Conservation (phyloP, 169 alveolate genomes). For the Theileria luwenshuni region DNA sequence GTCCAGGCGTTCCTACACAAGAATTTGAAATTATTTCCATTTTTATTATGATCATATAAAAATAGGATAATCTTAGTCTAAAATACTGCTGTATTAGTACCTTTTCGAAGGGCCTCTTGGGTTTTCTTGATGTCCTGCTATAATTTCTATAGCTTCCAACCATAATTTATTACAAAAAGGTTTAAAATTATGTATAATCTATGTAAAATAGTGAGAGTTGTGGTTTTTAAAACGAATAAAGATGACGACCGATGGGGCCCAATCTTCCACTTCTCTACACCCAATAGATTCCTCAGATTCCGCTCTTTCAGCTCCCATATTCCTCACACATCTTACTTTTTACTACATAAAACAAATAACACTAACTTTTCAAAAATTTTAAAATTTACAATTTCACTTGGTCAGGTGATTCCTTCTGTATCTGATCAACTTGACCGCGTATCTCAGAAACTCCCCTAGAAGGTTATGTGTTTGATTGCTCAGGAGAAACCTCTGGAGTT, state of each 20-base stretch:
- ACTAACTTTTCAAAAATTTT: too few relatives aligned
- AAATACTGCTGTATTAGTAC: slow-evolving; percentile 63
- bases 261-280: slow-evolving; percentile 16
- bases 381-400: not conserved
- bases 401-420: not conserved
- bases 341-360: too few relatives aligned
- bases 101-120: slow-evolving; percentile 95
- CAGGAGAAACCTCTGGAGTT: slow-evolving; percentile 38
- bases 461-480: not conserved
- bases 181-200: slow-evolving; percentile 1
- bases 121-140: slow-evolving; percentile 90
- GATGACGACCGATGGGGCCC: slow-evolving; percentile 13
- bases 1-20: slow-evolving; percentile 89
- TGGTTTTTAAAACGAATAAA: too few relatives aligned
- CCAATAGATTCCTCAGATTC: not conserved
- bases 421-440: slow-evolving; percentile 24
- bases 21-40: not conserved
- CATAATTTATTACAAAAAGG: slow-evolving; percentile 61
- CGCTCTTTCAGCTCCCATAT: not conserved
- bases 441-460: slow-evolving; percentile 21
- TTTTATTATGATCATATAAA: too few relatives aligned
- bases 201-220: not conserved
- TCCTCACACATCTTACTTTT: slow-evolving; percentile 9
- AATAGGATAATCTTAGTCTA: too few relatives aligned
- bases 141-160: slow-evolving; percentile 84